Evolutionary conservation across 163 green algal species (phyloP).

Genomic region (Scenedesmus sp.): DNA sequence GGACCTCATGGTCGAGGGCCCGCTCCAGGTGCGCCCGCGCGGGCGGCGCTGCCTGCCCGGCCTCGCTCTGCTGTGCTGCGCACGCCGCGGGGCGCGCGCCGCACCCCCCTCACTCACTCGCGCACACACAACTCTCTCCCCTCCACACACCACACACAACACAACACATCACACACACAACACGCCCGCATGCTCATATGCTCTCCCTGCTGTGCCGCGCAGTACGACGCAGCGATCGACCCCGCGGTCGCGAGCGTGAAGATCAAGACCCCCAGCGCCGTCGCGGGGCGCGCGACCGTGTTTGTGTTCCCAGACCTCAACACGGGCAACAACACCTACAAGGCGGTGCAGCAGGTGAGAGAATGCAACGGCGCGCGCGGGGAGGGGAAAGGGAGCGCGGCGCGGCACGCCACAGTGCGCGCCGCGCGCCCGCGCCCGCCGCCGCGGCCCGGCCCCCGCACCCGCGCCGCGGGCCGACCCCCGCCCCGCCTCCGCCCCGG

Average conservation of each 20-base stretch:
- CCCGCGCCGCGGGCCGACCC: too few species aligned
- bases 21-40: too few species aligned
- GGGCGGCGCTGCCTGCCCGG: too few species aligned
- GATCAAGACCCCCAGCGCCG: conserved; percentile 74
- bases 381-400: too few species aligned
- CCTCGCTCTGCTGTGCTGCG: too few species aligned
- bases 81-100: too few species aligned
- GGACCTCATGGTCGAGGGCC: conserved; percentile 71
- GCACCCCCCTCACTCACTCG: not conserved
- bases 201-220: too few species aligned
- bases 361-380: too few species aligned
- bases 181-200: too few species aligned
- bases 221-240: conserved; percentile 90
- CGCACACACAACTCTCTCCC: too few species aligned
- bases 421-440: not conserved
- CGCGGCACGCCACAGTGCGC: not conserved
- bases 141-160: too few species aligned
- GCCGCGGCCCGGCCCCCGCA: not conserved
- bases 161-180: not conserved
- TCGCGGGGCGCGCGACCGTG: conserved; percentile 84
- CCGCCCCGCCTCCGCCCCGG: too few species aligned
- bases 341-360: conserved; percentile 89
- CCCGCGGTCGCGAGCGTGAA: conserved; percentile 72
- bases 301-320: conserved; percentile 95
- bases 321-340: conserved; percentile 88